These are phyloP conservation scores for Mycena capillaripes DNA, from an alignment of 768 basidiomycete species.

Conservation along the genomic window DNA sequence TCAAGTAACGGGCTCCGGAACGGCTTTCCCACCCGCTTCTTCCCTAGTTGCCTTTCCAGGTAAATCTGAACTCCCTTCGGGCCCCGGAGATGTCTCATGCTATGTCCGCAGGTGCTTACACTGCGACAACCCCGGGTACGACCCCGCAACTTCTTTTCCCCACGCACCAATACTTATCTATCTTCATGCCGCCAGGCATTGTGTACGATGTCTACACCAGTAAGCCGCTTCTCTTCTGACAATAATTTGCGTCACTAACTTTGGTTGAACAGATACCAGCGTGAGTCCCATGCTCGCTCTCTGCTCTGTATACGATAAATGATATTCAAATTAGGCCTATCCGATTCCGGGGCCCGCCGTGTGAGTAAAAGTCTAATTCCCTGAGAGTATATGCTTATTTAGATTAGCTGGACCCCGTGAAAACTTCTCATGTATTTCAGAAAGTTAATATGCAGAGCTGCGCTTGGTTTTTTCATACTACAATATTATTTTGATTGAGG, in stretches of 20 bases:
- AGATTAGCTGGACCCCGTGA: not conserved
- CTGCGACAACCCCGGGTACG: conserved; percentile 12
- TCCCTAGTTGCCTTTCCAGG: conserved; percentile 66
- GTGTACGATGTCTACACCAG: conserved; percentile 14
- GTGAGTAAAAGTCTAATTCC: conserved; percentile 40
- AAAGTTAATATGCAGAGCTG: too few species aligned
- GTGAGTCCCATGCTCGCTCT: not conserved
- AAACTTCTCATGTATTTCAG: too few species aligned
- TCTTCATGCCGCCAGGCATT: not conserved
- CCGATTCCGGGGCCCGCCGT: conserved; percentile 60
- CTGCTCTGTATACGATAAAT: conserved; percentile 9
- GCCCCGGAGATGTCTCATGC: not conserved
- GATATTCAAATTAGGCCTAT: conserved; percentile 44
- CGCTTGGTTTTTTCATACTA: too few species aligned
- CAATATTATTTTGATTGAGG: too few species aligned
- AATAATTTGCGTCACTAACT: not conserved
- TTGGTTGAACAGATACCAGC: not conserved
- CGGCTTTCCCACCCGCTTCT: conserved; percentile 50
- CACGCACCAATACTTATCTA: too few species aligned
- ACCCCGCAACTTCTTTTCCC: not conserved
- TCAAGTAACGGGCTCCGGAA: conserved; percentile 61
- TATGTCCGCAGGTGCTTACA: not conserved
- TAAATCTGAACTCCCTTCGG: conserved; percentile 32
- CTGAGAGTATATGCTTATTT: not conserved
- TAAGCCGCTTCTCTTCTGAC: not conserved